A percentile compares a stretch with the other conserved stretches of the same genome.
Evolutionary conservation across 2,329 filamentous ascomycete genomes (phyloP).

Genomic region (Colletotrichum tropicale): DNA sequence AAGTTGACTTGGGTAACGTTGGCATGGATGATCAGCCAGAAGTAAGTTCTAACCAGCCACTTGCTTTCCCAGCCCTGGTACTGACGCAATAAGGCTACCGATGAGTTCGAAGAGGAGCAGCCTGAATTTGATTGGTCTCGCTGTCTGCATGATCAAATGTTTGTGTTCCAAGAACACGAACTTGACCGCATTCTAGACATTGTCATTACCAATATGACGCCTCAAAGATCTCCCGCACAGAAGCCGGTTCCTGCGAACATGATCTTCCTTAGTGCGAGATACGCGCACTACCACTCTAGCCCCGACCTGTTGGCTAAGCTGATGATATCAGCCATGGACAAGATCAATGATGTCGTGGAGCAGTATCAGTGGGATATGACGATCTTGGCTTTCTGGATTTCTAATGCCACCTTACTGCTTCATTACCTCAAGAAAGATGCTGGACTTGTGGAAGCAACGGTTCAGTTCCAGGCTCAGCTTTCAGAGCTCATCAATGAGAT

Average conservation of each 20-base stretch:
- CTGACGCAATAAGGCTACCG: slow-evolving; percentile 34
- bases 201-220: slow-evolving; percentile 97
- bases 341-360: slow-evolving; percentile 97
- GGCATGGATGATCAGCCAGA: slow-evolving; percentile 96
- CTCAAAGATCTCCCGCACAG: slow-evolving; percentile 92
- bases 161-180: slow-evolving; percentile 96
- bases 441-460: slow-evolving; percentile 21
- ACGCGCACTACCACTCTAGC: slow-evolving; percentile 95
- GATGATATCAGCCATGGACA: slow-evolving; percentile 86
- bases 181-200: slow-evolving; percentile 92
- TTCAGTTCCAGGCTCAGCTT: slow-evolving; percentile 88
- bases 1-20: slow-evolving; percentile 94
- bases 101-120: slow-evolving; percentile 85
- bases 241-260: slow-evolving; percentile 98
- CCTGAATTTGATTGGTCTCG: slow-evolving; percentile 96
- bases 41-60: slow-evolving; percentile 50
- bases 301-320: slow-evolving; percentile 81
- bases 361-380: slow-evolving; percentile 99
- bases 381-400: slow-evolving; percentile 98
- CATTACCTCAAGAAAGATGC: slow-evolving; percentile 88
- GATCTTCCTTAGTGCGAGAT: slow-evolving; percentile 92
- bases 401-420: slow-evolving; percentile 91
- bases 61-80: slow-evolving; percentile 26
- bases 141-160: slow-evolving; percentile 98
- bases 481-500: slow-evolving; percentile 97